phyloP scores from a whole-genome alignment of 2,329 filamentous ascomycete species.

The Purpureocillium takamizusanense region DNA sequence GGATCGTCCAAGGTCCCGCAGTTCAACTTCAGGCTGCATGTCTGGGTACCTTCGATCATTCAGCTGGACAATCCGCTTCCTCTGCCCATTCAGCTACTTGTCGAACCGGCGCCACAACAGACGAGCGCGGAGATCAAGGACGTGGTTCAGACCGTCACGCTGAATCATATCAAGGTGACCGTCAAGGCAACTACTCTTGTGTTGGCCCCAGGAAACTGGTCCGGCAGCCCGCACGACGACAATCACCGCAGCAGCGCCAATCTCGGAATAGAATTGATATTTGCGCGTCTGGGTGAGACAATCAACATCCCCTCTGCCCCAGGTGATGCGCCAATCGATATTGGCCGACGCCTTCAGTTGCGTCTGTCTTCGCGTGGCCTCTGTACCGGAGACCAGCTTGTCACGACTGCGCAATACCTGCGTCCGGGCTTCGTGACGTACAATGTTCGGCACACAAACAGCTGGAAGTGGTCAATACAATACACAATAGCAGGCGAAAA shows the following conservation, averaged over 20 bases:
- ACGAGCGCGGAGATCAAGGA: constrained; percentile 10
- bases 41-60: constrained; percentile 17
- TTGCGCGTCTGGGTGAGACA: background rate
- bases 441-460: constrained; percentile 15
- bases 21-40: constrained; percentile 15
- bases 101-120: constrained; percentile 6
- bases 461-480: constrained; percentile 9
- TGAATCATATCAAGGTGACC: constrained; percentile 9
- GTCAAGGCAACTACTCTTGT: constrained; percentile 9
- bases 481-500: background rate
- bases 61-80: constrained; percentile 16
- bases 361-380: background rate
- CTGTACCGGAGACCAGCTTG: background rate
- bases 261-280: constrained; percentile 3
- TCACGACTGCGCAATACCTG: constrained; percentile 3
- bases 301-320: constrained; percentile 4
- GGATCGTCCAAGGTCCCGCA: constrained; percentile 21
- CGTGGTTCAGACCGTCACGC: constrained; percentile 4
- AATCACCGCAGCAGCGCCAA: background rate
- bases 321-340: constrained; percentile 3
- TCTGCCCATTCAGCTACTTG: constrained; percentile 12
- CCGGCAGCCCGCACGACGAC: background rate
- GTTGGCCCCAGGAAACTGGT: constrained; percentile 6
- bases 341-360: constrained; percentile 5
- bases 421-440: constrained; percentile 14